Percentiles rank a stretch among this genome's conserved stretches.
These are phyloP conservation scores for Dendrostoma leiphaemia DNA, from an alignment of 2,329 filamentous ascomycete species.

Conservation along the genomic window DNA sequence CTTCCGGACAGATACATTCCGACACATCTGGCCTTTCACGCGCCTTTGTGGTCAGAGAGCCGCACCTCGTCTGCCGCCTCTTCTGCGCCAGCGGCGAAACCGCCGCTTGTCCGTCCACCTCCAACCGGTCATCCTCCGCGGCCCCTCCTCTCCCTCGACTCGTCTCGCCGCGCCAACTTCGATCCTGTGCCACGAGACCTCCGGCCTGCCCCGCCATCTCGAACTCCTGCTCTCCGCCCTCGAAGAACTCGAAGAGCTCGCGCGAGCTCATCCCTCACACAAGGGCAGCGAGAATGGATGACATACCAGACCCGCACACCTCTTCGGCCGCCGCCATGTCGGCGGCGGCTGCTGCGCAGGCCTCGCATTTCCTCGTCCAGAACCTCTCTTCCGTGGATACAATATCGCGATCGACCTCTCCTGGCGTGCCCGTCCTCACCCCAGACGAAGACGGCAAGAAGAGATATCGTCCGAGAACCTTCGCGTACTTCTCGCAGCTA, in stretches of 20 bases:
- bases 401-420: conserved; percentile 83
- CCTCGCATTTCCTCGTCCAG: conserved; percentile 36
- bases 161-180: not conserved
- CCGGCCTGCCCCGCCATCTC: conserved; percentile 5
- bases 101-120: too few species aligned
- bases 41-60: not conserved
- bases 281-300: conserved; percentile 31
- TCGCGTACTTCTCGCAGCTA: conserved; percentile 86
- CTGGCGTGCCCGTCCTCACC: conserved; percentile 58
- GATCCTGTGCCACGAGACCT: conserved; percentile 1
- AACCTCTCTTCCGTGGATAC: conserved; percentile 56
- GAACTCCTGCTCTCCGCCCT: not conserved
- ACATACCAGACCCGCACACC: conserved; percentile 25
- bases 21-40: too few species aligned
- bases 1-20: too few species aligned
- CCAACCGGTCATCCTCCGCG: too few species aligned
- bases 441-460: conserved; percentile 53
- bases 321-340: conserved; percentile 32
- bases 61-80: not conserved
- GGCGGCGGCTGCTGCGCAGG: conserved; percentile 33
- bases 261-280: not conserved
- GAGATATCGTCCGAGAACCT: conserved; percentile 82
- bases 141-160: not conserved
- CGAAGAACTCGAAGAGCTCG: not conserved
- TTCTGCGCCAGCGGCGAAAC: not conserved